A percentile compares a stretch with the other conserved stretches of the same genome.
Conservation (phyloP, 2,329 filamentous ascomycete species). For the Massarina eburnea region DNA sequence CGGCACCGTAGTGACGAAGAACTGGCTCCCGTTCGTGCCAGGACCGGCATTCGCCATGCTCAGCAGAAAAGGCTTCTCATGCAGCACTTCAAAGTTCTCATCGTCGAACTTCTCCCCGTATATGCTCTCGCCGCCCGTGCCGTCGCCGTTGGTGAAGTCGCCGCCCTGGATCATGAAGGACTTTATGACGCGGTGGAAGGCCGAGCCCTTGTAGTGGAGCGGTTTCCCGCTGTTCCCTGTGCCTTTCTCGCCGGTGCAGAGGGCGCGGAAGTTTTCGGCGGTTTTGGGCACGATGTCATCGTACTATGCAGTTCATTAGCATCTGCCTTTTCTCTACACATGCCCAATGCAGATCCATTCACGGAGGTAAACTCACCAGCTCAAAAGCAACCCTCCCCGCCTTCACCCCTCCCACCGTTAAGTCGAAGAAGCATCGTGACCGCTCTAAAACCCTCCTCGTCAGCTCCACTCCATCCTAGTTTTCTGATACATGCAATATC, state of each 20-base stretch:
- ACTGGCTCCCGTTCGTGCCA: slow-evolving; percentile 96
- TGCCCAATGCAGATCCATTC: too few species aligned
- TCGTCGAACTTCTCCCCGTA: slow-evolving; percentile 97
- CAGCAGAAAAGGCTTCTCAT: slow-evolving; percentile 88
- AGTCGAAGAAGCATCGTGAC: slow-evolving; percentile 89
- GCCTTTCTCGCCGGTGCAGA: slow-evolving; percentile 96
- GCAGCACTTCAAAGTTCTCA: slow-evolving; percentile 91
- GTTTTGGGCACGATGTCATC: slow-evolving; percentile 81
- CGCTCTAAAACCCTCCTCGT: slow-evolving; percentile 56
- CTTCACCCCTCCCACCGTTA: slow-evolving; percentile 73
- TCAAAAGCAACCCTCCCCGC: slow-evolving; percentile 84
- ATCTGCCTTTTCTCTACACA: neutral
- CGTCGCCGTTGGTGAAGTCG: slow-evolving; percentile 93
- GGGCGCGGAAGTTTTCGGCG: slow-evolving; percentile 90
- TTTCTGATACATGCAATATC: neutral
- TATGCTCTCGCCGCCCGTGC: slow-evolving; percentile 94
- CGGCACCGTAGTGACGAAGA: slow-evolving; percentile 95
- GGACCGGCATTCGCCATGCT: slow-evolving; percentile 91
- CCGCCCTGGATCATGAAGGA: slow-evolving; percentile 98
- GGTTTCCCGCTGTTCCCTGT: slow-evolving; percentile 77
- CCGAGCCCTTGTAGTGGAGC: slow-evolving; percentile 87
- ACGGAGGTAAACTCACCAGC: slow-evolving; percentile 57
- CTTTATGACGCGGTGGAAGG: slow-evolving; percentile 97
- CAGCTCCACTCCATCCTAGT: neutral
- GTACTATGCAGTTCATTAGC: slow-evolving; percentile 38